Conservation (phyloP, 1,139 yeast species). For the Oligophagozyma castellii region DNA sequence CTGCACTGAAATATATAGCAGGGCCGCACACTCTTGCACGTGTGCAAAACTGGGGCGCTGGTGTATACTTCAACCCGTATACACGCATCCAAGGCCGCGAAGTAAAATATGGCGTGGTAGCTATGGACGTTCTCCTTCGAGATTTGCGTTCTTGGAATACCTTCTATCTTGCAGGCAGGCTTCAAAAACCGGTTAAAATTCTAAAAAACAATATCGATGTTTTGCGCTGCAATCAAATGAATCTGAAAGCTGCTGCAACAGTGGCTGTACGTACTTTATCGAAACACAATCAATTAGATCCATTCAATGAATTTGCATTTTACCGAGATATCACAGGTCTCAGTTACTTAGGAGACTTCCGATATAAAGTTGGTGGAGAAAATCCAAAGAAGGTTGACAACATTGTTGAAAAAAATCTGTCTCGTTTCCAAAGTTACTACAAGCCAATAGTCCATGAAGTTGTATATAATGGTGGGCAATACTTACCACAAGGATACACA, state of each 20-base stretch:
- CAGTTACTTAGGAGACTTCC: constrained; percentile 82
- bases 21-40: constrained; percentile 48
- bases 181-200: constrained; percentile 86
- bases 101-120: constrained; percentile 80
- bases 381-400: constrained; percentile 80
- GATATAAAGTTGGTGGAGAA: constrained; percentile 81
- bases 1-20: constrained; percentile 42
- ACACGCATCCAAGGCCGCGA: constrained; percentile 48
- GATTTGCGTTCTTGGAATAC: constrained; percentile 78
- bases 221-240: constrained; percentile 57
- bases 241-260: constrained; percentile 65
- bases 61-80: constrained; percentile 88
- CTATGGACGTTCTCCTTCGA: constrained; percentile 40
- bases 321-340: constrained; percentile 67
- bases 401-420: constrained; percentile 67
- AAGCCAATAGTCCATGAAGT: constrained; percentile 46
- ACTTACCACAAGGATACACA: constrained; percentile 27
- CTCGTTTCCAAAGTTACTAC: constrained; percentile 56
- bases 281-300: constrained; percentile 21
- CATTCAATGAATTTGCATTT: constrained; percentile 48
- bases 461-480: constrained; percentile 20
- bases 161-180: constrained; percentile 79
- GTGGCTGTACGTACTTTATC: constrained; percentile 49
- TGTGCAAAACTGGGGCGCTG: constrained; percentile 71
- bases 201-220: constrained; percentile 49